Percentiles rank a stretch among this genome's conserved stretches.
Evolutionary conservation across 768 basidiomycete species (phyloP).

Genomic region (Panellus pusillus): DNA sequence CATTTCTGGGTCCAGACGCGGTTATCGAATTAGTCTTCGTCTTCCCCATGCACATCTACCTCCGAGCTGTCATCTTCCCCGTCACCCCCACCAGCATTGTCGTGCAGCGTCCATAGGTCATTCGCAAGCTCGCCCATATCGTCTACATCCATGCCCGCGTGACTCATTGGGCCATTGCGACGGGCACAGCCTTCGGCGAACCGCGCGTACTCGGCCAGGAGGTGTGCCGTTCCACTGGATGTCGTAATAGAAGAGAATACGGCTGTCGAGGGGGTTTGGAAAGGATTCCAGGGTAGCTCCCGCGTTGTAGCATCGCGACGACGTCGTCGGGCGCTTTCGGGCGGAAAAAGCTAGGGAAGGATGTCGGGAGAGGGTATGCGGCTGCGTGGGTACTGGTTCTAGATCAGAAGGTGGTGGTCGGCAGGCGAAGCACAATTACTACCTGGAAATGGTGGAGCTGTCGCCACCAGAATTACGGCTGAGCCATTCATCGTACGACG

Average conservation of each 20-base stretch:
- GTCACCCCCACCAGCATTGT: slow-evolving; percentile 38
- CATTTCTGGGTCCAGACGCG: no score
- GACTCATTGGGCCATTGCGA: slow-evolving; percentile 33
- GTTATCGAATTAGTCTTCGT: slow-evolving; percentile 10
- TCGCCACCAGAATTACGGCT: slow-evolving; percentile 26
- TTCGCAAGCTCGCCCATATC: slow-evolving; percentile 57
- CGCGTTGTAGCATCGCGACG: slow-evolving; percentile 1
- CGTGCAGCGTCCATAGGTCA: slow-evolving; percentile 60
- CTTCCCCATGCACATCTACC: slow-evolving; percentile 19
- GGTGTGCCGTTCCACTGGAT: slow-evolving; percentile 35
- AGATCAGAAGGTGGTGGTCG: neutral
- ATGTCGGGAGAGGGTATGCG: slow-evolving; percentile 60
- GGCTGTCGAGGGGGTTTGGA: slow-evolving; percentile 19
- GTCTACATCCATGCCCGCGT: slow-evolving; percentile 49
- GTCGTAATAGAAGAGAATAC: slow-evolving; percentile 49
- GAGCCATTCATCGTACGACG: slow-evolving; percentile 41
- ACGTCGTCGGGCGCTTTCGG: slow-evolving; percentile 5
- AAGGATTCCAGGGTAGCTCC: slow-evolving; percentile 11
- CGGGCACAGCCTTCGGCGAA: slow-evolving; percentile 48
- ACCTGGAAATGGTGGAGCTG: slow-evolving; percentile 40
- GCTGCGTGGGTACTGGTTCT: neutral
- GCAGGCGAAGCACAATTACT: slow-evolving; percentile 6
- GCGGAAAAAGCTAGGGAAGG: slow-evolving; percentile 53
- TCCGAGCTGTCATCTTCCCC: slow-evolving; percentile 19
- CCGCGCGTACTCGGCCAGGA: slow-evolving; percentile 54